These are phyloP conservation scores for Colletotrichum graminicola DNA, from an alignment of 2,329 filamentous ascomycete species.

Conservation along the genomic window DNA sequence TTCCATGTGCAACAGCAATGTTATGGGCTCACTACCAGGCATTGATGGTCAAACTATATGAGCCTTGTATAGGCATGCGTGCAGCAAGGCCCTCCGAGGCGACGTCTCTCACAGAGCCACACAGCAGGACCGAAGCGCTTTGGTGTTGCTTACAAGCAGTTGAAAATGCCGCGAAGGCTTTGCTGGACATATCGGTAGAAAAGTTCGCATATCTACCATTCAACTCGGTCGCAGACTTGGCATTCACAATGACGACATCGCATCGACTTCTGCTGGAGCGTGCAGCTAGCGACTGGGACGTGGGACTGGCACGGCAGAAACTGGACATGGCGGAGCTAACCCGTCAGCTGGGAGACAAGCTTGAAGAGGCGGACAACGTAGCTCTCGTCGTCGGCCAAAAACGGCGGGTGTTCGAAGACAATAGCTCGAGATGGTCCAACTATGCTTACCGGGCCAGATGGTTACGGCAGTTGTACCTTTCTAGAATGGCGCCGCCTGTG, in stretches of 20 bases:
- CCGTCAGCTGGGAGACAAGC: slow-evolving; percentile 48
- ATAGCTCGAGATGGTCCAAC: slow-evolving; percentile 48
- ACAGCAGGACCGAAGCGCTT: slow-evolving; percentile 51
- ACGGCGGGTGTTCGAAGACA: slow-evolving; percentile 48
- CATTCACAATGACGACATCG: slow-evolving; percentile 52
- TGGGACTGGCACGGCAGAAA: slow-evolving; percentile 48
- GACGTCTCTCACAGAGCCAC: slow-evolving; percentile 40
- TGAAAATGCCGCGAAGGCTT: slow-evolving; percentile 47
- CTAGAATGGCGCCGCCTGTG: slow-evolving; percentile 31
- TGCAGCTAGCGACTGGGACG: slow-evolving; percentile 53
- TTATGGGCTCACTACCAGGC: slow-evolving; percentile 52
- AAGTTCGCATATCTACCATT: slow-evolving; percentile 50
- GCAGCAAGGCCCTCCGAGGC: slow-evolving; percentile 39
- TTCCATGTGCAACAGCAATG: slow-evolving; percentile 44
- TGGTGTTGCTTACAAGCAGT: slow-evolving; percentile 53
- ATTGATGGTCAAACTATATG: slow-evolving; percentile 53
- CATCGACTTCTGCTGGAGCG: slow-evolving; percentile 53
- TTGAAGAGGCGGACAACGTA: slow-evolving; percentile 49
- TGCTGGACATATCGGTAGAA: slow-evolving; percentile 45
- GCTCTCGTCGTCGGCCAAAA: slow-evolving; percentile 45
- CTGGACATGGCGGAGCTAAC: slow-evolving; percentile 50
- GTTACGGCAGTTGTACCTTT: slow-evolving; percentile 56
- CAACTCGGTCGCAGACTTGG: slow-evolving; percentile 46
- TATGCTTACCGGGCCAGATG: slow-evolving; percentile 54
- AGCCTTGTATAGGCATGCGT: slow-evolving; percentile 52